Evolutionary conservation across 2,329 filamentous ascomycete genomes (phyloP).

Genomic region (Calonectria naviculata): DNA sequence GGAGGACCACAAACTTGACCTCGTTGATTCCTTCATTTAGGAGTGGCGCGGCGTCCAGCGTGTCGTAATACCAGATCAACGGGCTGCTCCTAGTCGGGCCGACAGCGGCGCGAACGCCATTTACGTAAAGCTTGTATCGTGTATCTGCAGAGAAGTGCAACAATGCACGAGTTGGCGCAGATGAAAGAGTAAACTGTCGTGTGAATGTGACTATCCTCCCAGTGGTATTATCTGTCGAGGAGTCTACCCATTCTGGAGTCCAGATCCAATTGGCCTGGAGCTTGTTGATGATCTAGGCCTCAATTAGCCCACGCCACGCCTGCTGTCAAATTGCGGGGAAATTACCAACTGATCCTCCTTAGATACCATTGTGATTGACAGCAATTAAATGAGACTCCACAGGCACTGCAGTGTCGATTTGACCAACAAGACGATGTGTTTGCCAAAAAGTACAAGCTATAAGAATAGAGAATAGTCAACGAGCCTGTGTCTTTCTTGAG

Average conservation of each 20-base stretch:
- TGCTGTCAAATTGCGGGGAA: not conserved
- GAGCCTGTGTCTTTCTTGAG: not conserved
- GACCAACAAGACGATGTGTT: no score
- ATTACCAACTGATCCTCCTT: conserved; percentile 6
- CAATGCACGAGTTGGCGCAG: not conserved
- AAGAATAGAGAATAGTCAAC: not conserved
- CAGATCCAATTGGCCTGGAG: conserved; percentile 54
- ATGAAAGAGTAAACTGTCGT: conserved; percentile 14
- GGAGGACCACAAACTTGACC: conserved; percentile 24
- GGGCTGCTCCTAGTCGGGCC: conserved; percentile 38
- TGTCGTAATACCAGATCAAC: conserved; percentile 39
- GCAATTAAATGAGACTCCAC: not conserved
- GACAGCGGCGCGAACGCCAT: conserved; percentile 27
- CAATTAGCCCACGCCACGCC: not conserved
- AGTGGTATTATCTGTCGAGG: conserved; percentile 23
- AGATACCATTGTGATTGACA: conserved; percentile 1
- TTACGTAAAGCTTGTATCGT: conserved; percentile 38
- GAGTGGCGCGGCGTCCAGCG: conserved; percentile 33
- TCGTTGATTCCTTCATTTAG: conserved; percentile 27
- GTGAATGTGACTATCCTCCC: conserved; percentile 30
- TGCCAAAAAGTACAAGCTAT: not conserved
- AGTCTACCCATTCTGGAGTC: conserved; percentile 43
- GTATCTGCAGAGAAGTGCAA: conserved; percentile 41
- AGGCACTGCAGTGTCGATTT: not conserved
- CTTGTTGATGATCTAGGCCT: conserved; percentile 41